These are phyloP conservation scores for Monoraphidium neglectum DNA, from an alignment of 139 green algal species.

Conservation along the genomic window DNA sequence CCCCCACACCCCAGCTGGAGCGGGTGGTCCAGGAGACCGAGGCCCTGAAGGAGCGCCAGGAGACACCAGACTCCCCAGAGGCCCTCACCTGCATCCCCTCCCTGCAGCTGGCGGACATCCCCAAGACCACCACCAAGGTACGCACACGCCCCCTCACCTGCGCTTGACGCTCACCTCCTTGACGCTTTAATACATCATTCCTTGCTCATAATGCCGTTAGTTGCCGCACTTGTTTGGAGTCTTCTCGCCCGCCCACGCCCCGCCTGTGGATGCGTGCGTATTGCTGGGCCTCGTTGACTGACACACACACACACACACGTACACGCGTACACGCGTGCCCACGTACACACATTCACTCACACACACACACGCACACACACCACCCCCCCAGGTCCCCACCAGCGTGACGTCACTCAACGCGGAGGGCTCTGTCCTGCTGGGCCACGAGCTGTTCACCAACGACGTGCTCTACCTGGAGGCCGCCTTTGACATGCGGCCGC, in stretches of 20 bases:
- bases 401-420: slow-evolving; percentile 35
- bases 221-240: too few species aligned
- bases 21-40: slow-evolving; percentile 67
- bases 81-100: slow-evolving; percentile 85
- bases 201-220: too few species aligned
- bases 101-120: slow-evolving; percentile 91
- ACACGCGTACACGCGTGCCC: too few species aligned
- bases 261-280: too few species aligned
- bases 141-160: too few species aligned
- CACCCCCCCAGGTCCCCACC: slow-evolving; percentile 77
- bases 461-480: slow-evolving; percentile 96
- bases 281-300: too few species aligned
- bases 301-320: too few species aligned
- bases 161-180: too few species aligned
- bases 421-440: slow-evolving; percentile 78
- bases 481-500: slow-evolving; percentile 47
- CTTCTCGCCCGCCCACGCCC: too few species aligned
- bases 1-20: slow-evolving; percentile 36
- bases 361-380: neutral
- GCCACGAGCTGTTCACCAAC: slow-evolving; percentile 99
- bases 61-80: slow-evolving; percentile 94
- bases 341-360: too few species aligned
- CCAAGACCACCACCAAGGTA: slow-evolving; percentile 72
- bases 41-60: slow-evolving; percentile 91
- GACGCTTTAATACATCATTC: too few species aligned